Percentiles rank a stretch among this genome's conserved stretches.
These are phyloP conservation scores for Penicillium sp. DNA, from an alignment of 2,329 filamentous ascomycete species.

Conservation along the genomic window DNA sequence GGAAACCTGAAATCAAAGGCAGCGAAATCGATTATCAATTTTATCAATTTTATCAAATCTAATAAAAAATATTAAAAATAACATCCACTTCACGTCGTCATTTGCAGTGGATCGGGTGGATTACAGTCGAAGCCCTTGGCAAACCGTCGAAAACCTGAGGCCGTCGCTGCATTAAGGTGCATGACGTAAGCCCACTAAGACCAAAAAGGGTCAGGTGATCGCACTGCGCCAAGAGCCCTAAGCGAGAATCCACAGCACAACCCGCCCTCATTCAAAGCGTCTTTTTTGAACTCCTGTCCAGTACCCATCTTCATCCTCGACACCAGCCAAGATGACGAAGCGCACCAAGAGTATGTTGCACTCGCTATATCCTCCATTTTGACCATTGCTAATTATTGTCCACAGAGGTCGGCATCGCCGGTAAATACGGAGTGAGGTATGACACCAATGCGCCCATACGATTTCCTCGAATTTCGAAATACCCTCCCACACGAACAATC, in stretches of 20 bases:
- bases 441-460: constrained; percentile 38
- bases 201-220: constrained; percentile 30
- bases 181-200: constrained; percentile 12
- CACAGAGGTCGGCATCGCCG: constrained; percentile 90
- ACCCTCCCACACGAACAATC: constrained; percentile 13
- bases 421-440: constrained; percentile 97
- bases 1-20: too few species aligned
- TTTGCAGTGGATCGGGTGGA: constrained; percentile 2
- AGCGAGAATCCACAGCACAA: constrained; percentile 43
- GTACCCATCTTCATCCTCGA: constrained; percentile 41
- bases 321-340: constrained; percentile 79
- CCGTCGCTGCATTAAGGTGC: background rate
- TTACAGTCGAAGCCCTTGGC: background rate
- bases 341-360: constrained; percentile 73
- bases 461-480: constrained; percentile 16
- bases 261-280: constrained; percentile 34
- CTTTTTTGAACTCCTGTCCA: constrained; percentile 37
- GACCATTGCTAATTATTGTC: constrained; percentile 33
- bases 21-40: too few species aligned
- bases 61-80: background rate
- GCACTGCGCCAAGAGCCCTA: constrained; percentile 37
- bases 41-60: too few species aligned
- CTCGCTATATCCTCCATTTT: constrained; percentile 4
- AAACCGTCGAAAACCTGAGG: constrained; percentile 11
- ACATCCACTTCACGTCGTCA: constrained; percentile 1